Percentiles rank a stretch among this genome's conserved stretches.
These are phyloP conservation scores for Cryphonectria radicalis DNA, from an alignment of 2,329 filamentous ascomycete species.

Conservation along the genomic window DNA sequence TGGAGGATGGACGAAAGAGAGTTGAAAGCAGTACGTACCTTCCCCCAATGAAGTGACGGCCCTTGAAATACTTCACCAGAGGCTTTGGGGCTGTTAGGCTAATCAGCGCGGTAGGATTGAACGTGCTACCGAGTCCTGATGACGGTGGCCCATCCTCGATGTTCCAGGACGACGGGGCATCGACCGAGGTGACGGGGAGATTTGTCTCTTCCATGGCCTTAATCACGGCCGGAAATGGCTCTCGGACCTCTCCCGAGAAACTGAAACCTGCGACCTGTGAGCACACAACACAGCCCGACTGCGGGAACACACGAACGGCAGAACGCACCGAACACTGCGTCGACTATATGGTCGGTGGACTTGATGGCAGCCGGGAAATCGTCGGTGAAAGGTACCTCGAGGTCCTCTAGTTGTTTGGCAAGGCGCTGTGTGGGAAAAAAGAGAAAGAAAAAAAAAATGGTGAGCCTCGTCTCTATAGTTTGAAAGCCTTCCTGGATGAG, in stretches of 20 bases:
- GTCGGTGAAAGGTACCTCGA: constrained; percentile 80
- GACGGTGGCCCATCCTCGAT: constrained; percentile 83
- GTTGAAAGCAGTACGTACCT: constrained; percentile 53
- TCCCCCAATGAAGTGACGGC: constrained; percentile 90
- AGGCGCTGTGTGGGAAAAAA: constrained; percentile 63
- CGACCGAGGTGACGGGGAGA: constrained; percentile 83
- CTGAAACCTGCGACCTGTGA: constrained; percentile 70
- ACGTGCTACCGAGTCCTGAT: constrained; percentile 76
- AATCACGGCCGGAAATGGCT: constrained; percentile 86
- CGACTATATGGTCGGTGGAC: constrained; percentile 79
- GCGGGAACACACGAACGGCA: constrained; percentile 13
- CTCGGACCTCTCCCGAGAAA: constrained; percentile 89
- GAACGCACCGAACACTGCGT: constrained; percentile 88
- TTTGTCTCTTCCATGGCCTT: constrained; percentile 72
- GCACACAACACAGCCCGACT: constrained; percentile 10
- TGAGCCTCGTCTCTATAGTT: constrained; percentile 36
- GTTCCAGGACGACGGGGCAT: constrained; percentile 93
- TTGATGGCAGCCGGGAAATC: constrained; percentile 73
- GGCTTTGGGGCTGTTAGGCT: constrained; percentile 95
- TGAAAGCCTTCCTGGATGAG: not conserved
- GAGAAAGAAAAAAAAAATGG: constrained; percentile 29
- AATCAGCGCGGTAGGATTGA: constrained; percentile 79
- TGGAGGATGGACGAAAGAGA: not conserved
- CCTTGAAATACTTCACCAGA: constrained; percentile 79
- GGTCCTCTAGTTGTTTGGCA: constrained; percentile 79